A percentile compares a stretch with the other conserved stretches of the same genome.
These are phyloP conservation scores for Solanum pimpinellifolium DNA, from an alignment of 257 asterid genomes.

Conservation along the genomic window DNA sequence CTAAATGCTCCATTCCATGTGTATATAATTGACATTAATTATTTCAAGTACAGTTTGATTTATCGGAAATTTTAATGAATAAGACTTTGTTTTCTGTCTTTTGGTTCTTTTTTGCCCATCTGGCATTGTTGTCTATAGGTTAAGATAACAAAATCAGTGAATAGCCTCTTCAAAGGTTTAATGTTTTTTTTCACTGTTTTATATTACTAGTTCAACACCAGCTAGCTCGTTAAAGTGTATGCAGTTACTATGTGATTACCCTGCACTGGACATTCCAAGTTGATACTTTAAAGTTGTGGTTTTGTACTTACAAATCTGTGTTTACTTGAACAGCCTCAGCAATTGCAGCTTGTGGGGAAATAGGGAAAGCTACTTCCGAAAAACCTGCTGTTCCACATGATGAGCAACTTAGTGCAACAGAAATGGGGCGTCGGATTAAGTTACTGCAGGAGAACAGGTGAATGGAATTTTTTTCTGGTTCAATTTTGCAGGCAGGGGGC, in stretches of 20 bases:
- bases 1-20: not conserved
- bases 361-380: constrained; percentile 39
- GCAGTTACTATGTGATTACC: not conserved
- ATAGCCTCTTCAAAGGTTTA: not conserved
- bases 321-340: constrained; percentile 52
- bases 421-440: constrained; percentile 72
- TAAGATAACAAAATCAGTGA: not conserved
- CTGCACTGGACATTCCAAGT: not conserved
- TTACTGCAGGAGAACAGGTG: constrained; percentile 79
- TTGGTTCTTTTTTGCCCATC: not conserved
- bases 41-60: not conserved
- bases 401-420: constrained; percentile 71
- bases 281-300: not conserved
- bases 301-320: not conserved
- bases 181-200: not conserved
- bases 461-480: not conserved
- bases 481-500: not conserved
- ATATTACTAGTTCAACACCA: not conserved
- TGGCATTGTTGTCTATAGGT: not conserved
- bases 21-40: not conserved
- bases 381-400: constrained; percentile 31
- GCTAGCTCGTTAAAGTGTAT: not conserved
- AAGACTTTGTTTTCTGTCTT: not conserved
- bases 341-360: constrained; percentile 43
- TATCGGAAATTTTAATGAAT: not conserved